These are phyloP conservation scores for Aspergillus floridensis DNA, from an alignment of 2,329 filamentous ascomycete species.

Conservation along the genomic window DNA sequence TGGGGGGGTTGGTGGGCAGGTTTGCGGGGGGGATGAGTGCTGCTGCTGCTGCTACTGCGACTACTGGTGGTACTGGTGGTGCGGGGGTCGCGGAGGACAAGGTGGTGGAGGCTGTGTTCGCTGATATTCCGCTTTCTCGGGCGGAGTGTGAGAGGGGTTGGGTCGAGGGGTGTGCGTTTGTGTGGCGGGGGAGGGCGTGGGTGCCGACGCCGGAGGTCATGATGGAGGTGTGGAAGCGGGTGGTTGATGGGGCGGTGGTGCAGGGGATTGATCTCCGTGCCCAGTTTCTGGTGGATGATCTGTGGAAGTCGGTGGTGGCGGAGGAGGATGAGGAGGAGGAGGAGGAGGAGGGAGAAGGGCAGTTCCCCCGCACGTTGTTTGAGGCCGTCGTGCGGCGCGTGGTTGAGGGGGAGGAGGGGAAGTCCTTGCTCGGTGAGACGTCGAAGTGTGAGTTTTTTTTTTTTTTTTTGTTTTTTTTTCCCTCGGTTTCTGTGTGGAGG, in stretches of 20 bases:
- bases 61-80: too few relatives aligned
- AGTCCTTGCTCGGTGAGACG: constrained; percentile 20
- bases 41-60: constrained; percentile 5
- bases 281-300: constrained; percentile 41
- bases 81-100: constrained; percentile 16
- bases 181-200: constrained; percentile 25
- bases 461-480: too few relatives aligned
- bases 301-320: constrained; percentile 41
- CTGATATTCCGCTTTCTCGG: constrained; percentile 52
- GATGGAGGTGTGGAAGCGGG: constrained; percentile 49
- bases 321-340: constrained; percentile 36
- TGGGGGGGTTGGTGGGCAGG: constrained; percentile 30
- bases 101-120: constrained; percentile 44
- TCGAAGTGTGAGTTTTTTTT: constrained; percentile 37
- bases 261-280: constrained; percentile 41
- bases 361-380: constrained; percentile 35
- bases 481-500: background rate
- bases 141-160: constrained; percentile 52
- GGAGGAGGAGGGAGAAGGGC: constrained; percentile 22
- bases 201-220: constrained; percentile 50
- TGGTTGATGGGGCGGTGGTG: constrained; percentile 39
- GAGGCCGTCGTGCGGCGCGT: constrained; percentile 40
- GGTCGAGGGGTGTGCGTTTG: constrained; percentile 54
- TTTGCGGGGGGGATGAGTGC: constrained; percentile 23
- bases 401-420: constrained; percentile 23